These are phyloP conservation scores for Aspergillus amoenus DNA, from an alignment of 2,329 filamentous ascomycete genomes.

Conservation along the genomic window DNA sequence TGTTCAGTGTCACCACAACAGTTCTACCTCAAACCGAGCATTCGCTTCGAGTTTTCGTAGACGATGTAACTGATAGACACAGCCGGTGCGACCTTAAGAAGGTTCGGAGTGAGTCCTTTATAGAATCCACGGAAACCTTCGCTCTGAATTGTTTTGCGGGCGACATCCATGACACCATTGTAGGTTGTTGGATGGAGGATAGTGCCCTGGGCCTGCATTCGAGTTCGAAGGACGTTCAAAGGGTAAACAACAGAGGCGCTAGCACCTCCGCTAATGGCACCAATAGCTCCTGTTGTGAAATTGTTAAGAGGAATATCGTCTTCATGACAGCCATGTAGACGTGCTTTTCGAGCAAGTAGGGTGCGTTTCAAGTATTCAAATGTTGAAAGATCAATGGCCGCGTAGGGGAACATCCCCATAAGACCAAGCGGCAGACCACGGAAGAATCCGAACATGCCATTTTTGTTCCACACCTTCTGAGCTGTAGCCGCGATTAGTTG, in stretches of 20 bases:
- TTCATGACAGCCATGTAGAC: conserved; percentile 68
- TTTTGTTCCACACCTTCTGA: conserved; percentile 78
- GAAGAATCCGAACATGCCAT: conserved; percentile 76
- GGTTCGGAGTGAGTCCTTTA: conserved; percentile 90
- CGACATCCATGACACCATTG: conserved; percentile 86
- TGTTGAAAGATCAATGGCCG: conserved; percentile 91
- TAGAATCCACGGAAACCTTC: conserved; percentile 87
- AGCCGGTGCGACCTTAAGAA: conserved; percentile 93
- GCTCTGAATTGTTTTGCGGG: conserved; percentile 73
- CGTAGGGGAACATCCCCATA: conserved; percentile 96
- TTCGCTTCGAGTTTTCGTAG: conserved; percentile 83
- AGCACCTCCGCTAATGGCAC: conserved; percentile 85
- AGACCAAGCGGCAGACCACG: conserved; percentile 92
- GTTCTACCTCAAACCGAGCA: conserved; percentile 55
- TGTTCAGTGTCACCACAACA: not conserved
- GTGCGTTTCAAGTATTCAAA: conserved; percentile 87
- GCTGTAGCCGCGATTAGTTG: conserved; percentile 79
- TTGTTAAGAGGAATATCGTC: conserved; percentile 80
- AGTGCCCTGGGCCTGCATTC: conserved; percentile 91
- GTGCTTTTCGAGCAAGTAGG: conserved; percentile 70
- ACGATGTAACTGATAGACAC: conserved; percentile 94
- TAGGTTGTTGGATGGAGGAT: conserved; percentile 88
- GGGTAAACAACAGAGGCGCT: conserved; percentile 95
- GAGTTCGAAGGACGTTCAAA: conserved; percentile 86
- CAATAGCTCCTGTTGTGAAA: conserved; percentile 82